Conservation (phyloP, 2,329 filamentous ascomycete genomes). For the Byssothecium circinans region DNA sequence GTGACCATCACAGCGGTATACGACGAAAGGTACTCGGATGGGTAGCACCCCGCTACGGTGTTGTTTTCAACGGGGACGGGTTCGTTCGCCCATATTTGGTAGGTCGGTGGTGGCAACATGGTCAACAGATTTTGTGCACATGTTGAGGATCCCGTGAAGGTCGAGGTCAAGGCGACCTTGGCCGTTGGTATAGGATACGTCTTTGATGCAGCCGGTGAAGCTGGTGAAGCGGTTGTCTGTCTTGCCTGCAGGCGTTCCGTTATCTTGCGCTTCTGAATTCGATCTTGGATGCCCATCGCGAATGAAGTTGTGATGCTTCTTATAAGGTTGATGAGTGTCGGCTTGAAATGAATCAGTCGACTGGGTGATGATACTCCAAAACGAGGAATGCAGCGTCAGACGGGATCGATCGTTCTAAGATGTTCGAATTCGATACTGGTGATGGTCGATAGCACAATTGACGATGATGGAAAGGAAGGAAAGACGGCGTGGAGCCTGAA, state of each 20-base stretch:
- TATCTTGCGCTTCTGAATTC: slow-evolving; percentile 1
- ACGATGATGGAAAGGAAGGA: not conserved
- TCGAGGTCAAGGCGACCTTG: slow-evolving; percentile 23
- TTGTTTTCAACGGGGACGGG: slow-evolving; percentile 23
- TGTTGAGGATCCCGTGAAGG: slow-evolving; percentile 28
- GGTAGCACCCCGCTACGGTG: slow-evolving; percentile 27
- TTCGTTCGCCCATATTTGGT: slow-evolving; percentile 29
- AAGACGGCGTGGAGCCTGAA: not conserved
- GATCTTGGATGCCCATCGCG: not conserved
- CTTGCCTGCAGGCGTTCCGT: not conserved
- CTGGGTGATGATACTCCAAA: not conserved
- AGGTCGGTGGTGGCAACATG: slow-evolving; percentile 24
- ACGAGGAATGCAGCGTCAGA: not conserved
- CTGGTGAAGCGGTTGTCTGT: not conserved
- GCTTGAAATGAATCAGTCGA: not conserved
- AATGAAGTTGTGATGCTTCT: not conserved
- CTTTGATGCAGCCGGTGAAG: not conserved
- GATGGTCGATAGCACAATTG: not conserved
- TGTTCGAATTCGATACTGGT: not conserved
- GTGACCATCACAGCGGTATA: slow-evolving; percentile 19
- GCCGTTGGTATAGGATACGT: slow-evolving; percentile 12
- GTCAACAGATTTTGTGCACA: slow-evolving; percentile 26
- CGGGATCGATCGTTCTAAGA: not conserved
- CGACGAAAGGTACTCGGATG: slow-evolving; percentile 22
- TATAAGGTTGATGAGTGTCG: too few relatives aligned